phyloP scores from a whole-genome alignment of 805 yeast genomes.

The Teunomyces tritomae region DNA sequence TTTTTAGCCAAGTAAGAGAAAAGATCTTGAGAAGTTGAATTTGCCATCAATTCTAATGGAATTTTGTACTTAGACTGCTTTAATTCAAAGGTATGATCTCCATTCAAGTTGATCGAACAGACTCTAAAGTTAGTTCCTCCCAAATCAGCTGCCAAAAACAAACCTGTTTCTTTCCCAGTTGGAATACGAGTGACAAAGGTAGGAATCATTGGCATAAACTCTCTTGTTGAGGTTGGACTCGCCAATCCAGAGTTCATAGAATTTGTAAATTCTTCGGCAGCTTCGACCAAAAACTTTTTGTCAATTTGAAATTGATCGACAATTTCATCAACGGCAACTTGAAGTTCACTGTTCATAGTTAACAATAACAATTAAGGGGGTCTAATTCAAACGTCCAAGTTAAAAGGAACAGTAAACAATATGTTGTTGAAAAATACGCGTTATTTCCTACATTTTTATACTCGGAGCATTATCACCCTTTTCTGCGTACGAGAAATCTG shows the following conservation, averaged over 20 bases:
- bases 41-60: constrained; percentile 73
- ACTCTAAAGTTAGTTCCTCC: constrained; percentile 98
- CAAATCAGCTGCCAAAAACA: constrained; percentile 84
- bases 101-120: constrained; percentile 76
- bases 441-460: neutral
- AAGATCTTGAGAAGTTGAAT: constrained; percentile 58
- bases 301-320: constrained; percentile 41
- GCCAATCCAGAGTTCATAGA: constrained; percentile 61
- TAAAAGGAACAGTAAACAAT: neutral
- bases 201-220: constrained; percentile 82
- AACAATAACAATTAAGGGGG: neutral
- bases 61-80: constrained; percentile 77
- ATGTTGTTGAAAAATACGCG: neutral
- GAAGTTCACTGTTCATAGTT: constrained; percentile 15
- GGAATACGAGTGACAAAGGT: constrained; percentile 85
- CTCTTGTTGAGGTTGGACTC: constrained; percentile 40
- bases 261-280: constrained; percentile 55
- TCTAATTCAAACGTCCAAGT: neutral
- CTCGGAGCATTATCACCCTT: constrained; percentile 2
- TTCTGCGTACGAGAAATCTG: neutral
- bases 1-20: constrained; percentile 75
- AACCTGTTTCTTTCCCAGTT: constrained; percentile 79
- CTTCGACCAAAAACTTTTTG: constrained; percentile 41
- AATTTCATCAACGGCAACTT: constrained; percentile 32
- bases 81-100: constrained; percentile 74